A percentile compares a stretch with the other conserved stretches of the same genome.
phyloP scores from a whole-genome alignment of 495 filamentous ascomycete species.

The Xylaria curta region DNA sequence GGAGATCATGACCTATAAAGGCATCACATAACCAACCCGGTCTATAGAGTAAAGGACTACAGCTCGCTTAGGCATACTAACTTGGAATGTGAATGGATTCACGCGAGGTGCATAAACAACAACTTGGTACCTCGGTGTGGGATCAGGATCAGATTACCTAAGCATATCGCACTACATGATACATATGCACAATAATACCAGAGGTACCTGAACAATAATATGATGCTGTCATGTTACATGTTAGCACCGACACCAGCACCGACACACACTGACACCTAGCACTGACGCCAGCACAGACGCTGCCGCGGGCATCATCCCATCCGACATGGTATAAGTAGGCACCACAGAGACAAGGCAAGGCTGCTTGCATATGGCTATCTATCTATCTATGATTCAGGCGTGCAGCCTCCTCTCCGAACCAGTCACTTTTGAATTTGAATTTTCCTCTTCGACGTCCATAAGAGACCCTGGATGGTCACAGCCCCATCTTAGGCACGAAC shows the following conservation, averaged over 20 bases:
- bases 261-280: neutral
- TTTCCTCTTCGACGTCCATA: neutral
- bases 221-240: neutral
- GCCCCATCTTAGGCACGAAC: constrained; percentile 30
- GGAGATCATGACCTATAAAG: neutral
- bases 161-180: constrained; percentile 7
- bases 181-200: constrained; percentile 2
- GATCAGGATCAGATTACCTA: neutral
- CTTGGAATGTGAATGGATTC: neutral
- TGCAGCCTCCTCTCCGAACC: constrained; percentile 10
- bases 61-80: neutral
- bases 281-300: neutral
- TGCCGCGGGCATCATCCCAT: constrained; percentile 5
- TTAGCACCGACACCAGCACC: neutral
- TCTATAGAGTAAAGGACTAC: neutral
- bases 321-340: neutral
- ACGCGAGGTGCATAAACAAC: neutral
- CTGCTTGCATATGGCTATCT: constrained; percentile 11
- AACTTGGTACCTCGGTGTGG: neutral
- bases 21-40: neutral
- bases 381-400: neutral
- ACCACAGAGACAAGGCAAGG: constrained; percentile 11
- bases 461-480: neutral
- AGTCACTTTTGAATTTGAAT: neutral
- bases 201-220: neutral